Evolutionary conservation across 1,284 basidiomycete genomes (phyloP).

Genomic region (Irpex lacteus): DNA sequence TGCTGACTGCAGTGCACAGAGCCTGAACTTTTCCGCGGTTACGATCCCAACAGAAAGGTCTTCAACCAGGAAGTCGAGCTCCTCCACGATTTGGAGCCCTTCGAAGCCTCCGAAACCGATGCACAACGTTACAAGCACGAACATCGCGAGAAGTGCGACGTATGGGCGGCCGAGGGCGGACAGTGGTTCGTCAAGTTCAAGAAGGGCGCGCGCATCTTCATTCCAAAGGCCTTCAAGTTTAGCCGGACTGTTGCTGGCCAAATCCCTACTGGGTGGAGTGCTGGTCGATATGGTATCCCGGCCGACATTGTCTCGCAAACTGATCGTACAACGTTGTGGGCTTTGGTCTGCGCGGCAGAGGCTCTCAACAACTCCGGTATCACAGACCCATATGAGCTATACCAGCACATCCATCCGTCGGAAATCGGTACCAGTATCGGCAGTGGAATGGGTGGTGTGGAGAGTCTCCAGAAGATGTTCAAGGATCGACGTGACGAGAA

Average conservation of each 20-base stretch:
- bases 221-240: constrained; percentile 96
- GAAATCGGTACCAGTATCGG: constrained; percentile 92
- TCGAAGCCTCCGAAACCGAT: constrained; percentile 90
- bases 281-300: constrained; percentile 96
- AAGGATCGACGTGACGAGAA: constrained; percentile 96
- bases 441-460: constrained; percentile 96
- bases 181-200: constrained; percentile 99
- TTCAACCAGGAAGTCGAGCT: constrained; percentile 98
- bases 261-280: constrained; percentile 96
- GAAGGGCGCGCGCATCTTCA: constrained; percentile 92
- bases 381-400: constrained; percentile 96
- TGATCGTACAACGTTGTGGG: constrained; percentile 95
- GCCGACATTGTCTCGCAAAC: constrained; percentile 94
- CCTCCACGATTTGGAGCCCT: constrained; percentile 93
- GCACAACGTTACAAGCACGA: constrained; percentile 96
- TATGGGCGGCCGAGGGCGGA: constrained; percentile 87
- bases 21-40: constrained; percentile 95
- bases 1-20: constrained; percentile 47
- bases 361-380: constrained; percentile 97
- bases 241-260: constrained; percentile 94
- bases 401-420: constrained; percentile 95
- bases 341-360: constrained; percentile 92
- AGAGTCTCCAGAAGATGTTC: constrained; percentile 93
- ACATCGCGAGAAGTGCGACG: constrained; percentile 95
- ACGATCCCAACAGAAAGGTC: constrained; percentile 95